Evolutionary conservation across 306 rosid species (phyloP), one percentile per base, ranked within the genome.

Genomic region (Quercus mongolica): DNA sequence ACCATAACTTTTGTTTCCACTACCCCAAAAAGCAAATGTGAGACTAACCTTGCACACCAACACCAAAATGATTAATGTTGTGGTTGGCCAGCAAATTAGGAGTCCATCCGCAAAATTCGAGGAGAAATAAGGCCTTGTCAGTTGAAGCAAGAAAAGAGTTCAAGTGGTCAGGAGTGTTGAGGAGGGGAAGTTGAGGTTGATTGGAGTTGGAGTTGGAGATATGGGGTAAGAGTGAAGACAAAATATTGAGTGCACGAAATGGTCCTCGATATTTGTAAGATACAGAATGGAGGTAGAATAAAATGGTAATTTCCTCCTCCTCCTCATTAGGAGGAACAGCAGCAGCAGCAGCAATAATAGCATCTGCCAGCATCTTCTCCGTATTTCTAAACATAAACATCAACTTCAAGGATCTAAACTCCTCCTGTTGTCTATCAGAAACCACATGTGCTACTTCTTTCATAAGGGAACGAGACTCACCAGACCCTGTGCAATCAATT

Each of bases 71-170:
- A 75, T 91, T 87, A 74, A 63, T 85, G 75, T 55, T 86, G 51
- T 73, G 84, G 77, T 33, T 69, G 56, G 85, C 85, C 61, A 90
- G 76, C 84, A 94, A 84, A 56, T 81, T 84, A 0, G 84, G 81
- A 6, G 91, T 85, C 99, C 99, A 95, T 71, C 91, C 98, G 79
- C 99, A 95, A 77, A 92, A 90, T 71, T 95, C 99, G 21, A 92
- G 84, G 9, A 95, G 91, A 77, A 95, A 73, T 19, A 91, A 44
- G 57, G 96, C 92, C 76, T 54, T 86, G 61, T 95, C 97, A 30
- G 97, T 91, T 25, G 97, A 95, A 78, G 86, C 90, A 7, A 91
- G 56, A 75, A 92, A 90, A 2, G 55, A 7, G 26, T 74, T 81
- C 54, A 95, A 82, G 49, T 91, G 91, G 23, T 78, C 85, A 14